phyloP scores from a whole-genome alignment of 176 grass and related monocot genomes.

The Poa pratensis region DNA sequence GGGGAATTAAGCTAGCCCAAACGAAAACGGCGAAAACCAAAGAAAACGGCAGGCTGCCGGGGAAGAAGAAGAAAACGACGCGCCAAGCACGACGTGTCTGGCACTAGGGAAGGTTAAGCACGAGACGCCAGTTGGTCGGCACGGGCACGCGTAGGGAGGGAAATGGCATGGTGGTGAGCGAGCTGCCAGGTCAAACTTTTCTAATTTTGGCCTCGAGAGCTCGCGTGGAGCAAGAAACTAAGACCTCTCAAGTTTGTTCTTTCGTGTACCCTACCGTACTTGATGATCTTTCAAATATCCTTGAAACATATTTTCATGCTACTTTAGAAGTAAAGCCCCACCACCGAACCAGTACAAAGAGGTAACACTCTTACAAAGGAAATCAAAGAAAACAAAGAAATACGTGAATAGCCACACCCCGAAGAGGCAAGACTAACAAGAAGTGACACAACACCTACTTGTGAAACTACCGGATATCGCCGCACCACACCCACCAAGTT shows the following conservation, averaged over 20 bases:
- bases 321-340: too few species aligned
- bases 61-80: background rate
- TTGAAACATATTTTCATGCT: too few species aligned
- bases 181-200: conserved; percentile 44
- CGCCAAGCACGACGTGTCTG: conserved; percentile 49
- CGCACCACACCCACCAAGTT: too few species aligned
- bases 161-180: conserved; percentile 24
- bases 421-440: too few species aligned
- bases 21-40: background rate
- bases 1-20: background rate
- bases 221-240: conserved; percentile 1
- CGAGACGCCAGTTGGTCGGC: conserved; percentile 40
- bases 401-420: too few species aligned
- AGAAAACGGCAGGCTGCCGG: background rate
- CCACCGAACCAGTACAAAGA: too few species aligned
- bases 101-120: conserved; percentile 37
- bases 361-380: too few species aligned
- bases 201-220: conserved; percentile 33
- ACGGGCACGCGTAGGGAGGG: background rate
- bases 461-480: too few species aligned
- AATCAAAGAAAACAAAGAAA: too few species aligned
- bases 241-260: background rate
- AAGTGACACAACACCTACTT: too few species aligned
- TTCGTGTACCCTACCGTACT: conserved; percentile 19
- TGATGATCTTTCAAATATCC: background rate